Evolutionary conservation across 306 rosid genomes (phyloP), one percentile per base, ranked within the genome.

Genomic region (Malus orientalis): DNA sequence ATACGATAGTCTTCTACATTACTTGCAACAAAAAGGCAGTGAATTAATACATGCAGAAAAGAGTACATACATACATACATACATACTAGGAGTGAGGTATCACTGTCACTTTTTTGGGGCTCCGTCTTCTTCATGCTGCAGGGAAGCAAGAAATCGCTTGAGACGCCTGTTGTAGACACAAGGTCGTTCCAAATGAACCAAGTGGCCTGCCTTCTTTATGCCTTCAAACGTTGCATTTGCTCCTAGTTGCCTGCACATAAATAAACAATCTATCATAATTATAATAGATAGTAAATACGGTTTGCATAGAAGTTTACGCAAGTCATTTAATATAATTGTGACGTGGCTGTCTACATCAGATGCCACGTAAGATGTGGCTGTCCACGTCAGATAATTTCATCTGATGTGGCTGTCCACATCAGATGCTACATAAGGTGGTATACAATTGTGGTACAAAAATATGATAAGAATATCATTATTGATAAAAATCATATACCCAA

Each of bases 161-260:
- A 85, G 83, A 60, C 54, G 44, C 44, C 81, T 75, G 20, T 85
- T 84, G 86, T 87, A 88, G 49, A 88, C 87, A 55, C 87, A 77
- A 2, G 97, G 93, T 69, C 92, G 82, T 77, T 93, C 95, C 65
- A 91, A 36, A 70, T 89, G 93, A 81, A 86, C 93, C 80, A 93
- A 57, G 69, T 91, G 98, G 10, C 98, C 96, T 0, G 87, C 89
- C 30, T 83, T 85, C 69, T 77, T 45, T 74, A 91, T 85, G 69
- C 72, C 73, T 66, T 88, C 30, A 69, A 84, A 74, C 22, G 95
- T 84, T 71, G 84, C 65, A 2, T 76, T 86, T 45, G 76, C 86
- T 65, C 95, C 91, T 2, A 91, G 61, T 78, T 91, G 83, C 79
- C 97, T 90, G 61, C 61, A 20, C 3, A 62, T 32, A 6, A 27